phyloP scores from a whole-genome alignment of 1,139 yeast genomes.

The Candida pseudoviswanathii region DNA sequence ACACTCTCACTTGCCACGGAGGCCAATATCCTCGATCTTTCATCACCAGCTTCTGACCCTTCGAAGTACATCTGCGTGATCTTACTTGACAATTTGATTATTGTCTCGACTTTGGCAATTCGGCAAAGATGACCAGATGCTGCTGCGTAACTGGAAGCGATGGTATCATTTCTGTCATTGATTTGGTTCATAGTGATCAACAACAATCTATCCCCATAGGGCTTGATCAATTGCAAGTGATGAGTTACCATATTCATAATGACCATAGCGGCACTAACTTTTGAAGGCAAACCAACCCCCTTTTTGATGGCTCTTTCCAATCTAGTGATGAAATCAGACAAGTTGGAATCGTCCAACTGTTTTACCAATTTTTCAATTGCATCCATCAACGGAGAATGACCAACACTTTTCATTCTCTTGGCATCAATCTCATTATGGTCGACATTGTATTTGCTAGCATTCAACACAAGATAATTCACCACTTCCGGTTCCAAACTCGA shows the following conservation, averaged over 20 bases:
- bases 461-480: slow-evolving; percentile 79
- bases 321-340: slow-evolving; percentile 54
- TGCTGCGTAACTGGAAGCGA: slow-evolving; percentile 75
- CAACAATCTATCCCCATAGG: slow-evolving; percentile 66
- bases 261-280: slow-evolving; percentile 83
- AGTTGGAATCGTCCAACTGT: slow-evolving; percentile 51
- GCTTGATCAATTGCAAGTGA: slow-evolving; percentile 54
- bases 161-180: slow-evolving; percentile 70
- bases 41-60: slow-evolving; percentile 51
- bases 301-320: slow-evolving; percentile 56
- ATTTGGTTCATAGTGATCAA: slow-evolving; percentile 61
- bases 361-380: slow-evolving; percentile 75
- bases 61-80: slow-evolving; percentile 65
- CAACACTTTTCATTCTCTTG: slow-evolving; percentile 70
- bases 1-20: slow-evolving; percentile 69
- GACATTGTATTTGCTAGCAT: slow-evolving; percentile 85
- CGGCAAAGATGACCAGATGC: slow-evolving; percentile 82
- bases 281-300: slow-evolving; percentile 89
- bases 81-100: slow-evolving; percentile 55
- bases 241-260: slow-evolving; percentile 64
- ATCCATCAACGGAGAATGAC: slow-evolving; percentile 87
- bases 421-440: slow-evolving; percentile 75
- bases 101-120: slow-evolving; percentile 55
- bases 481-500: slow-evolving; percentile 92
- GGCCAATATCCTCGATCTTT: slow-evolving; percentile 51